Conservation (phyloP, 768 basidiomycete genomes). For the Erythrobasidium yunnanense region DNA sequence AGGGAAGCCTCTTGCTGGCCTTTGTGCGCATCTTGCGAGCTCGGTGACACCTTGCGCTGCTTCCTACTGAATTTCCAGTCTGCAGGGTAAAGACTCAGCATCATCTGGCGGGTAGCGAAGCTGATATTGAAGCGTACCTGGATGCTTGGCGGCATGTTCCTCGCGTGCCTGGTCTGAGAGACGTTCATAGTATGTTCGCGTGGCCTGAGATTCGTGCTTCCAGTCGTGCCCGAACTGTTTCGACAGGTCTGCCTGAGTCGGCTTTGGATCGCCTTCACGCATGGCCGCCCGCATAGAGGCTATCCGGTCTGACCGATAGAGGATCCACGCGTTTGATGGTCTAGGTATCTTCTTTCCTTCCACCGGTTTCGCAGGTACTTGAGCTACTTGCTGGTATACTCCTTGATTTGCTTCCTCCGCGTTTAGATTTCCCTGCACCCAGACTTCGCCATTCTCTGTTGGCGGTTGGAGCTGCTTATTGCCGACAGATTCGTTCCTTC, state of each 20-base stretch:
- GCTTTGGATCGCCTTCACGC: slow-evolving; percentile 37
- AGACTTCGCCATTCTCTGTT: too few relatives aligned
- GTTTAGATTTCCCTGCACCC: too few relatives aligned
- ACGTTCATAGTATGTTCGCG: slow-evolving; percentile 34
- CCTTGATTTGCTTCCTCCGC: too few relatives aligned
- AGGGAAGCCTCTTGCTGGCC: not conserved
- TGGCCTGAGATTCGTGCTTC: slow-evolving; percentile 49
- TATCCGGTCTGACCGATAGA: slow-evolving; percentile 59
- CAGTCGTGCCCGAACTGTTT: slow-evolving; percentile 56
- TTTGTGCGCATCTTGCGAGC: not conserved
- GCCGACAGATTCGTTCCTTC: too few relatives aligned
- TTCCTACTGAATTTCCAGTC: slow-evolving; percentile 17
- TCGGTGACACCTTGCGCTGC: not conserved
- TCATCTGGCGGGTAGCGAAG: not conserved
- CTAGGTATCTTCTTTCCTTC: slow-evolving; percentile 39
- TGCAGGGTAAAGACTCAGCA: not conserved
- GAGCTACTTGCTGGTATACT: too few relatives aligned
- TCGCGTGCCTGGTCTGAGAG: slow-evolving; percentile 19
- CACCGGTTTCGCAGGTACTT: too few relatives aligned
- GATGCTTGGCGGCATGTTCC: slow-evolving; percentile 20
- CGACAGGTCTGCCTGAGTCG: slow-evolving; percentile 57
- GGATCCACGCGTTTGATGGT: slow-evolving; percentile 71
- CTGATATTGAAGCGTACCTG: slow-evolving; percentile 19
- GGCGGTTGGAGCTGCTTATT: too few relatives aligned
- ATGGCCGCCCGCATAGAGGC: slow-evolving; percentile 32